These are phyloP conservation scores for Fusarium sp. DNA, from an alignment of 2,329 filamentous ascomycete genomes.

Conservation along the genomic window DNA sequence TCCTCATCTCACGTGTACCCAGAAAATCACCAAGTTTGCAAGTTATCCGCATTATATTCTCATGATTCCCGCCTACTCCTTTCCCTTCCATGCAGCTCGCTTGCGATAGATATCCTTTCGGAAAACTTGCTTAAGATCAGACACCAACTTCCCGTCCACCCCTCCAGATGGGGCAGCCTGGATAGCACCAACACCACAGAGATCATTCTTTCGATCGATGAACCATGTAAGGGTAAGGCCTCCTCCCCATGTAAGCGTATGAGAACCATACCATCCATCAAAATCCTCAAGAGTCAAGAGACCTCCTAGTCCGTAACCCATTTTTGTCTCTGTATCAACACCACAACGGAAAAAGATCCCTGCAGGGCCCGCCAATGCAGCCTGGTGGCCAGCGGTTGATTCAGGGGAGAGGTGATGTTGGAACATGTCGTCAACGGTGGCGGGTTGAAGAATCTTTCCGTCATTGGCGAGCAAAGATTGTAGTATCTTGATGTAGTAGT, in stretches of 20 bases:
- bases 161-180: slow-evolving; percentile 49
- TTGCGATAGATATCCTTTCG: slow-evolving; percentile 55
- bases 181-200: slow-evolving; percentile 55
- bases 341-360: slow-evolving; percentile 52
- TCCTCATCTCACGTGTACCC: no score
- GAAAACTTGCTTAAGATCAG: slow-evolving; percentile 54
- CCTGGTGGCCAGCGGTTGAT: slow-evolving; percentile 40
- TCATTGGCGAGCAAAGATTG: slow-evolving; percentile 60
- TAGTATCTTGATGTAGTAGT: slow-evolving; percentile 57
- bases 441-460: slow-evolving; percentile 55
- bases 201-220: slow-evolving; percentile 57
- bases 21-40: no score
- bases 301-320: slow-evolving; percentile 55
- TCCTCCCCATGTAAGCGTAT: slow-evolving; percentile 59
- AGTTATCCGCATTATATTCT: no score
- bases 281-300: slow-evolving; percentile 53
- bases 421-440: slow-evolving; percentile 58
- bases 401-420: slow-evolving; percentile 54
- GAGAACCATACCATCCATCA: slow-evolving; percentile 55
- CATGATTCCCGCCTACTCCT: no score
- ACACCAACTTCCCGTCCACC: slow-evolving; percentile 33
- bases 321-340: slow-evolving; percentile 43
- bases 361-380: slow-evolving; percentile 43
- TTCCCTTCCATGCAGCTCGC: slow-evolving; percentile 28
- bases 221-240: slow-evolving; percentile 60